Base-by-base conservation (phyloP, 208 protist species). In the Crithidia mellificae region DNA sequence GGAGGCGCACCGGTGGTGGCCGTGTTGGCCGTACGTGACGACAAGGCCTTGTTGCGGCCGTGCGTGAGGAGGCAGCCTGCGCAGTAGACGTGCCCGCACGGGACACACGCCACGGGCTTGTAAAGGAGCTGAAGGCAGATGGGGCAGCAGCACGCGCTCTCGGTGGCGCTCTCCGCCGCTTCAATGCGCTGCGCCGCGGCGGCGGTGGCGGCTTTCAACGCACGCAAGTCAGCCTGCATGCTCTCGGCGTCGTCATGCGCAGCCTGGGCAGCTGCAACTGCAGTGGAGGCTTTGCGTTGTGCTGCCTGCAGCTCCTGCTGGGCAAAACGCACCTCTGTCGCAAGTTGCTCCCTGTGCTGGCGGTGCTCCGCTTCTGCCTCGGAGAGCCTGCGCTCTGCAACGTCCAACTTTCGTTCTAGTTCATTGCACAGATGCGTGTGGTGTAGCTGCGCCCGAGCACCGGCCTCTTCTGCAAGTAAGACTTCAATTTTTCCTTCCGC, bases 81-180 rank as follows among this genome's bases (percentile, higher is more conserved):
- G 58, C 92, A 97, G 68, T 83, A 94, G 4, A 86, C 81, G 75
- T 97, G 92, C 12, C 92, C 92, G 54, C 92, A 97, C n/a, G 92
- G 92, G 17, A 81, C 82, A 54, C 88, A 97, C 5, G 85, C 85
- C 17, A 88, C 43, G 22, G 92, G 88, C 9, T 65, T 41, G 34
- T 24, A 6, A 17, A 86, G 81, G 22, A 93, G 77, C 71, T 84
- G 59, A 19, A 97, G 67, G 61, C 92, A 97, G 8, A 78, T 8
- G 4, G 81, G 54, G 39, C 92, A 97, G 53, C 78, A 81, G 62
- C 84, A 94, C 4, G 73, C 64, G 65, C 85, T 90, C 70, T 95
- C 89, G 9, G 73, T 87, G 12, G 92, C 84, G 70, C 87, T 81
- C 66, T 95, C 92, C 6, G 84, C 85, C 9, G 78, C 78, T 27